phyloP scores from a whole-genome alignment of 2,329 filamentous ascomycete species.

The Epichloe typhina region DNA sequence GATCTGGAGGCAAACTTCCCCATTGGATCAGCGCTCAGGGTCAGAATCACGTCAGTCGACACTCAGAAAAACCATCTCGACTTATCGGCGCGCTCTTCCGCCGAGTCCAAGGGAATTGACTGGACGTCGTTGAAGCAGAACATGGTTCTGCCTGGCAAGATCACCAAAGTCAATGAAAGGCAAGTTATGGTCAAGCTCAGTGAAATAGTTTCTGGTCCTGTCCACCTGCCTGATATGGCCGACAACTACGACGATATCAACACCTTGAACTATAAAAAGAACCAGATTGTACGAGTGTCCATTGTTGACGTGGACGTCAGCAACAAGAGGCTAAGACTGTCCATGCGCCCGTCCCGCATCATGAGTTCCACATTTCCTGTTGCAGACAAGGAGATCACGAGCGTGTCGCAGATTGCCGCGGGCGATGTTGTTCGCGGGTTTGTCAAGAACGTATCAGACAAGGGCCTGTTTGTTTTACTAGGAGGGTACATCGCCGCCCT shows the following conservation, averaged over 20 bases:
- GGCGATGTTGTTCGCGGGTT: slow-evolving; percentile 83
- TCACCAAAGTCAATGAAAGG: slow-evolving; percentile 76
- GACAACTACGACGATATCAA: slow-evolving; percentile 79
- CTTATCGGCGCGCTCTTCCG: slow-evolving; percentile 60
- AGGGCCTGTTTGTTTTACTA: slow-evolving; percentile 75
- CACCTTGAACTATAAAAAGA: slow-evolving; percentile 62
- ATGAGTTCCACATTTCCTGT: slow-evolving; percentile 74
- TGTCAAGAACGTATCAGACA: slow-evolving; percentile 78
- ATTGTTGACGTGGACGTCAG: slow-evolving; percentile 65
- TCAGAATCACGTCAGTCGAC: slow-evolving; percentile 66
- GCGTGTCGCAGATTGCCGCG: slow-evolving; percentile 54
- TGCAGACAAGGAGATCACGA: slow-evolving; percentile 66
- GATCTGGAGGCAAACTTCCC: slow-evolving; percentile 69
- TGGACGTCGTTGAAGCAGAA: slow-evolving; percentile 64
- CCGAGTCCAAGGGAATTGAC: slow-evolving; percentile 34
- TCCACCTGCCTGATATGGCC: slow-evolving; percentile 69
- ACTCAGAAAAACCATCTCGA: slow-evolving; percentile 62
- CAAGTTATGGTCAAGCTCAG: slow-evolving; percentile 78
- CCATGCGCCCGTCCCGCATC: slow-evolving; percentile 74
- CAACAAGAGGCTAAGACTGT: slow-evolving; percentile 77
- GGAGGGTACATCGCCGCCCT: slow-evolving; percentile 71
- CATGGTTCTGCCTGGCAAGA: slow-evolving; percentile 67
- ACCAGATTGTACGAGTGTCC: slow-evolving; percentile 79
- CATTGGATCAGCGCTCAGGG: slow-evolving; percentile 74
- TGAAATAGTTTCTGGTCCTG: slow-evolving; percentile 62